These are phyloP conservation scores for Blastobotrys aristatus DNA, from an alignment of 1,139 yeast species.

Conservation along the genomic window DNA sequence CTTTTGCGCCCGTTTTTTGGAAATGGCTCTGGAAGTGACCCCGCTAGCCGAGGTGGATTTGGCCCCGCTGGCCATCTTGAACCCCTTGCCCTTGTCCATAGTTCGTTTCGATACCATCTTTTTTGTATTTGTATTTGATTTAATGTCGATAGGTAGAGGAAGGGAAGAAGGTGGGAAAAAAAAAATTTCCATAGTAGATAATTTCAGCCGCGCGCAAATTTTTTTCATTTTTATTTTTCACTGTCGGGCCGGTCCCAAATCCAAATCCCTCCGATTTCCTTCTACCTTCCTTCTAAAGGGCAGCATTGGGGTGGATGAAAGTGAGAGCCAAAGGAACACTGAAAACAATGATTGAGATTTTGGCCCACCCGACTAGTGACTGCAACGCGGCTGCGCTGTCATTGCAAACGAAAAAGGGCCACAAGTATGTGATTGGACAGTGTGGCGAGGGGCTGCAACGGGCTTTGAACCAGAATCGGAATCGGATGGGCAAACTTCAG, in stretches of 20 bases:
- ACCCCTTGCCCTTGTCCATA: conserved; percentile 60
- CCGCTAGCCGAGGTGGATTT: conserved; percentile 56
- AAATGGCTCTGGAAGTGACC: conserved; percentile 41
- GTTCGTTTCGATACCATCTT: conserved; percentile 75
- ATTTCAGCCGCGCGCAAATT: neutral
- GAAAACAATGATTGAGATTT: conserved; percentile 26
- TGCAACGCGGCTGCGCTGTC: conserved; percentile 55
- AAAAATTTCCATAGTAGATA: conserved; percentile 4
- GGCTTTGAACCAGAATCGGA: conserved; percentile 41
- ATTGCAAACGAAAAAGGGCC: conserved; percentile 47
- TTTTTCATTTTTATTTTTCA: too few species aligned
- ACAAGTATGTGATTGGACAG: conserved; percentile 69
- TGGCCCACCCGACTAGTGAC: conserved; percentile 53
- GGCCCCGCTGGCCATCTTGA: conserved; percentile 20
- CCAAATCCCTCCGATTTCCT: too few species aligned
- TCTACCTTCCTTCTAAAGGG: too few species aligned
- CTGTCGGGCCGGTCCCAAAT: too few species aligned
- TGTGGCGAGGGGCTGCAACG: conserved; percentile 87
- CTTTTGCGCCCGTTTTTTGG: conserved; percentile 79
- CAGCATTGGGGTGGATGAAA: conserved; percentile 1
- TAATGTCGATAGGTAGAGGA: neutral
- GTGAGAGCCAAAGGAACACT: neutral
- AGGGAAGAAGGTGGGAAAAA: conserved; percentile 8
- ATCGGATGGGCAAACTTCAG: conserved; percentile 42
- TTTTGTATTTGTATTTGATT: neutral